These are phyloP conservation scores for Didymella glomerata DNA, from an alignment of 2,329 filamentous ascomycete species.

Conservation along the genomic window DNA sequence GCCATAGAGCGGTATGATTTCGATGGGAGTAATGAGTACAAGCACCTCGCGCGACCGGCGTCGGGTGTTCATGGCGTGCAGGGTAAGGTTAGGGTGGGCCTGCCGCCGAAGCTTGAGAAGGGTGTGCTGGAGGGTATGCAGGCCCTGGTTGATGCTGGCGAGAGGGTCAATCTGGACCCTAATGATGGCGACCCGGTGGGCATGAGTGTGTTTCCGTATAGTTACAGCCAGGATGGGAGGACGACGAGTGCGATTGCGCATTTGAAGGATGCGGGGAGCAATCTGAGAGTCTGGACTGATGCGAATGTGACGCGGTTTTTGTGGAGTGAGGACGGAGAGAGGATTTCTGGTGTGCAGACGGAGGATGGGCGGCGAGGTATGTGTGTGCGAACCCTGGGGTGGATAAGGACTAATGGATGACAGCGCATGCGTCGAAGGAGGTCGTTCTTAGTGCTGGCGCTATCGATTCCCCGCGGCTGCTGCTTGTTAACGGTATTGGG, in stretches of 20 bases:
- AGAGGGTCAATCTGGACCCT: slow-evolving; percentile 65
- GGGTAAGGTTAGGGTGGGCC: slow-evolving; percentile 36
- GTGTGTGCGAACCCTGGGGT: background rate
- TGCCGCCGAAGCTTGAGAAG: slow-evolving; percentile 64
- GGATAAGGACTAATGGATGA: background rate
- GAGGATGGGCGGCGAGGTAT: slow-evolving; percentile 45
- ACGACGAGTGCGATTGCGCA: slow-evolving; percentile 47
- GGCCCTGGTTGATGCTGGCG: slow-evolving; percentile 63
- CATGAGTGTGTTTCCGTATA: slow-evolving; percentile 45
- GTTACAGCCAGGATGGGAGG: slow-evolving; percentile 48
- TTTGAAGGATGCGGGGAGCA: slow-evolving; percentile 55
- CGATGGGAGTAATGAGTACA: slow-evolving; percentile 37
- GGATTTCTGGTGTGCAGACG: slow-evolving; percentile 40
- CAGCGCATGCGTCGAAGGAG: slow-evolving; percentile 37
- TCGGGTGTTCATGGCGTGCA: slow-evolving; percentile 57
- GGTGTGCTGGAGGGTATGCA: slow-evolving; percentile 64
- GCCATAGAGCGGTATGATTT: slow-evolving; percentile 64
- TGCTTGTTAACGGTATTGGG: slow-evolving; percentile 61
- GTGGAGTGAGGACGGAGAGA: slow-evolving; percentile 36
- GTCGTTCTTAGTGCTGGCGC: slow-evolving; percentile 46
- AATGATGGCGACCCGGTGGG: slow-evolving; percentile 49
- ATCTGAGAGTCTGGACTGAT: slow-evolving; percentile 62
- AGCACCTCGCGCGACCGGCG: slow-evolving; percentile 60
- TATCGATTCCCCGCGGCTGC: slow-evolving; percentile 50
- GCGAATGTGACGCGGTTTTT: slow-evolving; percentile 53